Percentiles rank a stretch among this genome's conserved stretches.
Evolutionary conservation across 1,139 yeast genomes (phyloP).

Genomic region (Kodamaea derodonti): DNA sequence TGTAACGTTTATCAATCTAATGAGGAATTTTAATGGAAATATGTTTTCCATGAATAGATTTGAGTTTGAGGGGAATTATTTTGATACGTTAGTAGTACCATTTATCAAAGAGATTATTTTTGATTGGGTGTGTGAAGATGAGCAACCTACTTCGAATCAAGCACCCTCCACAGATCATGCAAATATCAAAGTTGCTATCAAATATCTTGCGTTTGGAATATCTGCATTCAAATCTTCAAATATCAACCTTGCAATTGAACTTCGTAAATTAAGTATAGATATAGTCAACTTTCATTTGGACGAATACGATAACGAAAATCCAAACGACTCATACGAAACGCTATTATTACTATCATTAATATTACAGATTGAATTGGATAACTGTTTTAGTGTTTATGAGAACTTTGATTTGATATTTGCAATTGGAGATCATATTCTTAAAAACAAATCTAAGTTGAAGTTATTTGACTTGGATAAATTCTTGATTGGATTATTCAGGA

Average conservation of each 20-base stretch:
- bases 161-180: conserved; percentile 1
- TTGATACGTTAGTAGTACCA: conserved; percentile 31
- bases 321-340: conserved; percentile 19
- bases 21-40: conserved; percentile 16
- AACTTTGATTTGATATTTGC: conserved; percentile 42
- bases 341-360: conserved; percentile 26
- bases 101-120: conserved; percentile 27
- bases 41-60: conserved; percentile 25
- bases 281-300: conserved; percentile 41
- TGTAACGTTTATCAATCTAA: conserved; percentile 7
- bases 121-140: conserved; percentile 27
- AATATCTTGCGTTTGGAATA: conserved; percentile 25
- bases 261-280: conserved; percentile 35
- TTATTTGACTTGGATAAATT: conserved; percentile 18
- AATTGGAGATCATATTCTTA: conserved; percentile 36
- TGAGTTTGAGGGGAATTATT: conserved; percentile 20
- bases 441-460: conserved; percentile 17
- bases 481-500: conserved; percentile 25
- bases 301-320: conserved; percentile 34
- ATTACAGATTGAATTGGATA: conserved; percentile 38
- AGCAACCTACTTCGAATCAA: conserved; percentile 3
- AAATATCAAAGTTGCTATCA: conserved; percentile 24
- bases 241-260: conserved; percentile 29
- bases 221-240: conserved; percentile 22
- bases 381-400: conserved; percentile 37